A percentile compares a stretch with the other conserved stretches of the same genome.
These are phyloP conservation scores for Candida namnaoensis DNA, from an alignment of 805 yeast species.

Conservation along the genomic window DNA sequence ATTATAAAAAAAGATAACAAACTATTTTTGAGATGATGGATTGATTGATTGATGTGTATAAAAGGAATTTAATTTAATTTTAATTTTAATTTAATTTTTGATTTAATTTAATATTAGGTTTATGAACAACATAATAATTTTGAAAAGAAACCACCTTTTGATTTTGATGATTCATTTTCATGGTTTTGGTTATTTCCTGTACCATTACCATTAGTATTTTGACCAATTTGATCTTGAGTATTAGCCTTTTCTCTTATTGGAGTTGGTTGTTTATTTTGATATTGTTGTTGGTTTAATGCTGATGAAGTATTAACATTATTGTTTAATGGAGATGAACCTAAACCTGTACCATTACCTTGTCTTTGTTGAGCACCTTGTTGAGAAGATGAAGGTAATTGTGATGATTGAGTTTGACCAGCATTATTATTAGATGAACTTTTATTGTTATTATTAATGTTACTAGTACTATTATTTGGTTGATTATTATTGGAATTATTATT, in stretches of 20 bases:
- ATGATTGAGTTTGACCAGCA: not conserved
- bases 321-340: conserved; percentile 5
- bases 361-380: conserved; percentile 9
- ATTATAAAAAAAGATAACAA: too few species aligned
- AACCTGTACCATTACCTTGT: conserved; percentile 7
- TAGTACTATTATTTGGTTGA: not conserved
- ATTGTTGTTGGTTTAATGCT: conserved; percentile 19
- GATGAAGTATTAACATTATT: conserved; percentile 1
- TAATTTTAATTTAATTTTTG: too few species aligned
- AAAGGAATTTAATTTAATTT: not conserved
- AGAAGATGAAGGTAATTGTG: conserved; percentile 10
- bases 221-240: conserved; percentile 6
- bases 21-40: too few species aligned
- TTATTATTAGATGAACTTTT: not conserved
- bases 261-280: conserved; percentile 19
- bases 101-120: too few species aligned
- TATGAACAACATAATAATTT: conserved; percentile 16
- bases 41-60: too few species aligned
- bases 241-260: conserved; percentile 20
- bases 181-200: conserved; percentile 3
- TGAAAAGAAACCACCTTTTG: conserved; percentile 16
- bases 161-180: conserved; percentile 8
- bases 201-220: conserved; percentile 3
- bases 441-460: conserved; percentile 1
- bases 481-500: conserved; percentile 2